These are phyloP conservation scores for Hypoxylon trugodes DNA, from an alignment of 495 filamentous ascomycete species.

Conservation along the genomic window DNA sequence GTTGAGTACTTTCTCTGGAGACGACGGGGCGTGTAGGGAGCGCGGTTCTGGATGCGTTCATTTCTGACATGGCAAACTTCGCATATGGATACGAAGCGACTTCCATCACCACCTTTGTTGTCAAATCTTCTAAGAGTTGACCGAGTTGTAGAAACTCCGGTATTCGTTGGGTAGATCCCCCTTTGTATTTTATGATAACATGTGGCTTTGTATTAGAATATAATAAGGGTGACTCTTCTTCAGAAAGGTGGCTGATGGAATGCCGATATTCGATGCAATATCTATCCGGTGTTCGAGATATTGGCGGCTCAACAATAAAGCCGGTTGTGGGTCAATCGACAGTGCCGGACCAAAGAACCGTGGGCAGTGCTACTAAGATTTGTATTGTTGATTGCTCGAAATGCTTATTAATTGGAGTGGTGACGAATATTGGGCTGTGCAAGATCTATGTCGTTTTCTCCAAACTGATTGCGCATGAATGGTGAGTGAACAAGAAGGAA, in stretches of 20 bases:
- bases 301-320: constrained; percentile 16
- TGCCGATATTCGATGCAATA: constrained; percentile 12
- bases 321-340: constrained; percentile 8
- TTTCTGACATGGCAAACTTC: constrained; percentile 33
- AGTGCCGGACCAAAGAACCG: constrained; percentile 5
- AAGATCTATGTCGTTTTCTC: constrained; percentile 9
- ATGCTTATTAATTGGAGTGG: constrained; percentile 16
- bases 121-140: constrained; percentile 3
- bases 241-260: constrained; percentile 6
- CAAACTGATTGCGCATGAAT: constrained; percentile 6
- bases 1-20: constrained; percentile 38
- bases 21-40: constrained; percentile 42
- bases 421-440: constrained; percentile 21
- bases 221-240: not conserved
- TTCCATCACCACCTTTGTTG: constrained; percentile 39
- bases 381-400: constrained; percentile 22
- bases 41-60: constrained; percentile 38
- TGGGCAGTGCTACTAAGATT: constrained; percentile 20
- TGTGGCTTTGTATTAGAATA: constrained; percentile 3
- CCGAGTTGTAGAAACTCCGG: constrained; percentile 7
- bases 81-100: constrained; percentile 31
- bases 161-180: constrained; percentile 16
- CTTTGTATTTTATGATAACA: constrained; percentile 21
- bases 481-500: constrained; percentile 8
- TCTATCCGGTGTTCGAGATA: constrained; percentile 18